Evolutionary conservation across 2,329 filamentous ascomycete genomes (phyloP).

Genomic region (Cytospora schulzeri): DNA sequence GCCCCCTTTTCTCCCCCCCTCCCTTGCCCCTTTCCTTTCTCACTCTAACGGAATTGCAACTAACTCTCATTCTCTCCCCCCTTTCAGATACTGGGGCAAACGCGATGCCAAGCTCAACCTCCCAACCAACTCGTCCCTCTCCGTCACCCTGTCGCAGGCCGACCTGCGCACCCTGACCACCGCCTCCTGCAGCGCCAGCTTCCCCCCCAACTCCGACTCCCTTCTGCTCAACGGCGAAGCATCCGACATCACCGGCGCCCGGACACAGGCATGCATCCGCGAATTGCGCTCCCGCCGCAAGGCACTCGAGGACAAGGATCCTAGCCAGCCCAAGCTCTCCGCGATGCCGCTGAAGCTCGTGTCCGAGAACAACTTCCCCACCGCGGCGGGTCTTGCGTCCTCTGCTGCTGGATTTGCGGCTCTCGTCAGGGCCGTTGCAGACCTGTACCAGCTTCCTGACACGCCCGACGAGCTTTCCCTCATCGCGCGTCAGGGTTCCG

Average conservation of each 20-base stretch:
- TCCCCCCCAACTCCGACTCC: conserved; percentile 58
- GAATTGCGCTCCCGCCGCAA: conserved; percentile 79
- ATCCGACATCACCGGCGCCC: conserved; percentile 83
- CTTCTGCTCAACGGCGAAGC: conserved; percentile 81
- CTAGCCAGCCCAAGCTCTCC: conserved; percentile 80
- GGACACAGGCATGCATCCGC: conserved; percentile 92
- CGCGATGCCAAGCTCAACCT: conserved; percentile 92
- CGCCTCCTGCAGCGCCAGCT: conserved; percentile 80
- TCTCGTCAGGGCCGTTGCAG: conserved; percentile 80
- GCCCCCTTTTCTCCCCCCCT: conserved; percentile 31
- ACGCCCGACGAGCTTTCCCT: conserved; percentile 81
- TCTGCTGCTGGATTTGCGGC: conserved; percentile 72
- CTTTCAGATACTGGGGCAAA: conserved; percentile 83
- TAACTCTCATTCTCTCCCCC: neutral
- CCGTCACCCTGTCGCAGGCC: conserved; percentile 90
- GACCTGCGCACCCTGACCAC: conserved; percentile 96
- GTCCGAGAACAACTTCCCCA: conserved; percentile 98
- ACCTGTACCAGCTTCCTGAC: conserved; percentile 85
- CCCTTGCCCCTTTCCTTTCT: conserved; percentile 17
- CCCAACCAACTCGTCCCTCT: conserved; percentile 96
- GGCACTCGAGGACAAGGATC: conserved; percentile 70
- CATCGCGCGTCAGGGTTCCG: conserved; percentile 91
- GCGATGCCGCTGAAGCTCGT: conserved; percentile 79
- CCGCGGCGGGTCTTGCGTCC: conserved; percentile 83
- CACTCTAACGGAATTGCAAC: neutral